Evolutionary conservation across 2,329 filamentous ascomycete genomes (phyloP), one percentile per base, ranked within the genome.

Genomic region (Phaeophleospora eucalypticola): DNA sequence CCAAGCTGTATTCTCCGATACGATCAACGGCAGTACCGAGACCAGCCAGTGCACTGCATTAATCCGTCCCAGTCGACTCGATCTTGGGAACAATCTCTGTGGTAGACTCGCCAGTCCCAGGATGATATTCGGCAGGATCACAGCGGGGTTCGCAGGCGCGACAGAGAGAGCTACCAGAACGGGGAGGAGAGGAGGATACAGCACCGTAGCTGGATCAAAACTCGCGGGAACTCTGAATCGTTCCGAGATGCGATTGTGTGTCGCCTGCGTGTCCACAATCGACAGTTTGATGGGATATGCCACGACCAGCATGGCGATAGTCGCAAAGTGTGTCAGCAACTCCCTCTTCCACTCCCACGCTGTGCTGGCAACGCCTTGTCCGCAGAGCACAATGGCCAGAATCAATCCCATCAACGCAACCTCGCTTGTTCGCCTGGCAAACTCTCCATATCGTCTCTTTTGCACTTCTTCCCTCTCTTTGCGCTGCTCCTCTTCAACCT

Each of bases 201-300:
- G 68, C n/a, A 95, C 75, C 9, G 90, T 88, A 4, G 91, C 91
- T 2, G 89, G 90, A 62, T 97, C 91, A 67, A 96, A 95, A n/a
- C 80, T 77, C 3, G 81, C 71, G 0, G 89, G 89, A 32, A 95
- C 72, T 34, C 76, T 75, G 58, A 83, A 68, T 17, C 64, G 60
- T 39, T 79, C 40, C 74, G 72, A 54, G 64, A 69, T 41, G 68
- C 57, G 60, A 20, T 47, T 59, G 20, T 53, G 59, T 14, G 51
- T 51, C 8, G 58, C 57, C 24, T 50, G 54, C 3, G 57, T 61
- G 51, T 65, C 62, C 34, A 65, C 59, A 40, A 65, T 57, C 3
- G 63, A 65, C 12, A 65, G 49, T 51, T 64, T 65, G 45, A 66
- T 48, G 20, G 64, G 64, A 45, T 66, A 66, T 7, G 54, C 58